Evolutionary conservation across 1,139 yeast species (phyloP), one percentile per base, ranked within the genome.

Genomic region (Pichia sp.): DNA sequence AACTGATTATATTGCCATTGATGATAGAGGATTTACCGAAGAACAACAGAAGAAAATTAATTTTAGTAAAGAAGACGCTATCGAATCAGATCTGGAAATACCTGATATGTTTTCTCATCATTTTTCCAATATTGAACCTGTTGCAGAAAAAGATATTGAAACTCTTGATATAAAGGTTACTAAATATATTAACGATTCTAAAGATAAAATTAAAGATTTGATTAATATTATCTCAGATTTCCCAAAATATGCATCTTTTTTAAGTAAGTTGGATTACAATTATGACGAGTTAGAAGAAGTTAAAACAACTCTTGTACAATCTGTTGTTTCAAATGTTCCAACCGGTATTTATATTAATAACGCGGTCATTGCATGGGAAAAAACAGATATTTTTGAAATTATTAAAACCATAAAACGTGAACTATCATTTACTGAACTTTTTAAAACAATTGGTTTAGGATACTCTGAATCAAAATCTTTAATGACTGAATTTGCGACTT

Each of bases 301-400:
- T 28, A 22, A 33, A 3, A 16, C 15, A 6, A 19, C 37, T 2
- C 39, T 41, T 1, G n/a, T 35, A 16, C 29, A 37, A 13, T 41
- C 50, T 11, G 15, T 23, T 6, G 29, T 33, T 20, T 56, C 68
- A 0, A 55, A 61, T 3, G 66, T 69, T 3, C 63, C 74, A 0
- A 52, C 60, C 26, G 89, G 88, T 0, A 45, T 82, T 2, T 82
- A 72, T 47, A 50, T 82, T 4, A 83, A 83, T 54, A 88, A 89
- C 0, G 74, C 79, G 1, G 70, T 76, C 6, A 56, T 76, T 3
- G 65, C 69, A 33, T 61, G 61, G 2, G 53, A 64, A 8, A 69
- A 69, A 38, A 58, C 67, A 13, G 82, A 79, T 50, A 56, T 70
- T 24, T 65, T 68, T 45, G 64, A 64, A 23, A 47, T 78, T 3